Base-by-base conservation (phyloP, 331 rosid species). In the Quercus tomentella region DNA sequence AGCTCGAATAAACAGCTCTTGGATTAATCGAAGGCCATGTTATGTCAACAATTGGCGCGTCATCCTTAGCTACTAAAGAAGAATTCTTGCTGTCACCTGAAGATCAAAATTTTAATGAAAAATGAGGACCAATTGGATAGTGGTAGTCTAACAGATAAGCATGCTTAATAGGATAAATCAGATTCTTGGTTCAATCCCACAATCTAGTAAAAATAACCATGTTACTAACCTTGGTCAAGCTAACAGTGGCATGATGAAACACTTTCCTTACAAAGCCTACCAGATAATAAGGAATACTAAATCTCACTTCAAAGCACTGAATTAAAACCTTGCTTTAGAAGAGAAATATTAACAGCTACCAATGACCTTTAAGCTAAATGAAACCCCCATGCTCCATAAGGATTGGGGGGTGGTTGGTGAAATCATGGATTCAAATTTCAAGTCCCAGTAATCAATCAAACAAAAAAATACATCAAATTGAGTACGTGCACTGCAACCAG, bases 1-100 rank as follows among this genome's bases (percentile, higher is more conserved):
- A 76, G 84, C 89, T 83, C 45, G 89, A 87, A 81, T 87, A 87
- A 77, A 81, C 74, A 51, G 90, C 90, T 73, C 82, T 81, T 41
- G 76, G 76, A 81, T 87, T 86, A 4, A 86, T 75, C 21, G 60
- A 80, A 37, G 87, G 90, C 87, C 90, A 87, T 52, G 87, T 83
- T 78, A 87, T 87, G 70, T 87, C 87, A 23, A 84, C 80, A 22
- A 84, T 69, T 49, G 75, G 73, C 16, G 76, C 86, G 2, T 33
- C 84, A 22, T 78, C 75, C 76, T 81, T 87, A 7, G 87, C 87
- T 21, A 79, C 78, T 28, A 81, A 84, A 51, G 52, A 5, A 2
- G 84, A 87, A 30, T 84, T 81, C 82, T 84, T 76, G 86, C 80
- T 57, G 41, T 86, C 89, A 9, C 86, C 86, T 82, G 60, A 74